A percentile compares a stretch with the other conserved stretches of the same genome.
phyloP scores from a whole-genome alignment of 192 early-diverging fungal genomes.

The Spizellomyces punctatus region DNA sequence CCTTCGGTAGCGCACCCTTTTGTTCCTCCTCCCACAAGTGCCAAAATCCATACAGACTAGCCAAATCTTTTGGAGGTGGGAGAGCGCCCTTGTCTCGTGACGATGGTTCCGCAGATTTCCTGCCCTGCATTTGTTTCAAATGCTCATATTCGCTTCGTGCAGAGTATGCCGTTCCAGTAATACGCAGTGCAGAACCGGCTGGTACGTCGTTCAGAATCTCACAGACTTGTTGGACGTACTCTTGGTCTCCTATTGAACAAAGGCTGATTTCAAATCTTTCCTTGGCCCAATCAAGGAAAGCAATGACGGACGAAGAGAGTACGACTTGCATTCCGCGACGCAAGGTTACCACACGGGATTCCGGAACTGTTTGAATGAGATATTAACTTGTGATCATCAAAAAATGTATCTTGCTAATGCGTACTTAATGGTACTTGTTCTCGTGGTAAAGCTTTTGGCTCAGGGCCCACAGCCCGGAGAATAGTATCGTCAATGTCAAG shows the following conservation, averaged over 20 bases:
- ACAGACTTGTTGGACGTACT: constrained; percentile 74
- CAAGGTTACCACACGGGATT: constrained; percentile 59
- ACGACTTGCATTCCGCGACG: constrained; percentile 67
- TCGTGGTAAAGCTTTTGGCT: constrained; percentile 9
- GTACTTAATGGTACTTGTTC: constrained; percentile 6
- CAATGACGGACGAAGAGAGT: constrained; percentile 64
- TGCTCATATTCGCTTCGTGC: constrained; percentile 71
- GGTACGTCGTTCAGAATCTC: constrained; percentile 60
- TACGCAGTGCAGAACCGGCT: constrained; percentile 38
- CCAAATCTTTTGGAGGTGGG: constrained; percentile 71
- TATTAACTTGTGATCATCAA: not conserved
- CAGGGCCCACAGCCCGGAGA: constrained; percentile 67
- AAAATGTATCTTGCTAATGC: constrained; percentile 6
- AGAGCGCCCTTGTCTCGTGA: not conserved
- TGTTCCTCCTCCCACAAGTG: not conserved
- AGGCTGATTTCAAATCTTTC: constrained; percentile 71
- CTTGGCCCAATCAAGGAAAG: constrained; percentile 74
- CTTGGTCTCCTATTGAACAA: constrained; percentile 76
- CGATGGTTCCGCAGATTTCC: constrained; percentile 32
- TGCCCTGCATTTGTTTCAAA: constrained; percentile 42
- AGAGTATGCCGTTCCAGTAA: constrained; percentile 64
- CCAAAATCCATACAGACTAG: constrained; percentile 65
- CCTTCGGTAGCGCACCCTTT: not conserved
- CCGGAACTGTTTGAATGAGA: constrained; percentile 41
- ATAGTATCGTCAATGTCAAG: constrained; percentile 80